These are phyloP conservation scores for Mycena venus DNA, from an alignment of 768 basidiomycete genomes.

Conservation along the genomic window DNA sequence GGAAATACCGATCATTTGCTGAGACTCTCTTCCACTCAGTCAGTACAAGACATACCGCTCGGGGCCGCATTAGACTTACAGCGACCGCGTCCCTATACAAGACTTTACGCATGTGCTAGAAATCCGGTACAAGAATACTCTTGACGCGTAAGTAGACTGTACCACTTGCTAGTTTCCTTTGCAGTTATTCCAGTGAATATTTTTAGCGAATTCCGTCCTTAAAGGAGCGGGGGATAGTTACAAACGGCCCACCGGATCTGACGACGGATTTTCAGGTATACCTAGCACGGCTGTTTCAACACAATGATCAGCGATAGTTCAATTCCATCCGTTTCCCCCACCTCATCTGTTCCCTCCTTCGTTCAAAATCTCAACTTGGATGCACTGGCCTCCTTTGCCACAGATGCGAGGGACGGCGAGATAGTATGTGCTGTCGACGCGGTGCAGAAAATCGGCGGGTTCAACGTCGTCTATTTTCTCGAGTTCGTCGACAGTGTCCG, in stretches of 20 bases:
- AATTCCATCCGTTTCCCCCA: neutral
- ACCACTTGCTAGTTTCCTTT: no score
- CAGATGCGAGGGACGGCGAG: neutral
- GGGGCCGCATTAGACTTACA: neutral
- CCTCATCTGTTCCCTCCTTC: neutral
- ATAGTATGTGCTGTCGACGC: neutral
- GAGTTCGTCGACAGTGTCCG: conserved; percentile 31
- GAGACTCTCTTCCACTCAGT: neutral
- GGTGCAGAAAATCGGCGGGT: neutral
- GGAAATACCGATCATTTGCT: neutral
- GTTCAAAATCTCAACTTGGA: neutral
- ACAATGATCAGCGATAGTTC: neutral
- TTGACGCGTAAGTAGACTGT: no score
- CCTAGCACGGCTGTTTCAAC: no score
- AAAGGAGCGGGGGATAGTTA: no score
- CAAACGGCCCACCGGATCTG: no score
- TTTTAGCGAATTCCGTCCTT: no score
- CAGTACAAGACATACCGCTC: neutral
- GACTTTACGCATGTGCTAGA: no score
- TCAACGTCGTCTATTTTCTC: conserved; percentile 13
- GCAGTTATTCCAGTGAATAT: no score
- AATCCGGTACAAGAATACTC: no score
- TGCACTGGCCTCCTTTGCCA: neutral
- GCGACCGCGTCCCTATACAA: no score
- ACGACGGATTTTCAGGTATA: no score